Evolutionary conservation across 139 green algal species (phyloP).

Genomic region (Pycnococcus provasolii): DNA sequence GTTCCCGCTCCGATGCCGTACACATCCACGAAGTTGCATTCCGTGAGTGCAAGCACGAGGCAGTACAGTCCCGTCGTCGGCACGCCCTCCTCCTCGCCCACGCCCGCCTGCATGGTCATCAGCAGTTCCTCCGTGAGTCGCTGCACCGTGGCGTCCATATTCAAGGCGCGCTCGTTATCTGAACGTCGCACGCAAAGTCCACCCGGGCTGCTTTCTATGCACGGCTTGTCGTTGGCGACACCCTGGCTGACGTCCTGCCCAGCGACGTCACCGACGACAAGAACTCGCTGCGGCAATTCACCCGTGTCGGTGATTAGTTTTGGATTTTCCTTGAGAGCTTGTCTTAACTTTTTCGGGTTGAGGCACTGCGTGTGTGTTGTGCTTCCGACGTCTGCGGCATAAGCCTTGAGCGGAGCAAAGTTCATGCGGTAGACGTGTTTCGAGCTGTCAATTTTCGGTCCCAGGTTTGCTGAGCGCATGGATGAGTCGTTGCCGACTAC

Average conservation of each 20-base stretch:
- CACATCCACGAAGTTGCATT: slow-evolving; percentile 20
- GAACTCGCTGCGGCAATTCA: too few relatives aligned
- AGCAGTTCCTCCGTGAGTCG: slow-evolving; percentile 18
- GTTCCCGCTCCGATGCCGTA: slow-evolving; percentile 26
- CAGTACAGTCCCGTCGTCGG: slow-evolving; percentile 27
- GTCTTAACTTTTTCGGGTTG: too few relatives aligned
- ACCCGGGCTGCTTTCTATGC: slow-evolving; percentile 16
- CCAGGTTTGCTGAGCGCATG: slow-evolving; percentile 12
- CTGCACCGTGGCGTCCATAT: slow-evolving; percentile 14
- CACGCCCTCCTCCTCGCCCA: slow-evolving; percentile 19
- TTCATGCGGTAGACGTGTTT: slow-evolving; percentile 15
- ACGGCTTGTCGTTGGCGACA: slow-evolving; percentile 9
- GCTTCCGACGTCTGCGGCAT: too few relatives aligned
- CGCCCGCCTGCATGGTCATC: slow-evolving; percentile 9
- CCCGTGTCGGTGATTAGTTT: too few relatives aligned
- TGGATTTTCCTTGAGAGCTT: too few relatives aligned
- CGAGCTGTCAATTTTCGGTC: slow-evolving; percentile 4
- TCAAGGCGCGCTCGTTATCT: slow-evolving; percentile 3
- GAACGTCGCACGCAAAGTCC: slow-evolving; percentile 14
- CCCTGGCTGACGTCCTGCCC: too few relatives aligned
- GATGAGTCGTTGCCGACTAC: slow-evolving; percentile 16
- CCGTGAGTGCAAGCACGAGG: slow-evolving; percentile 16
- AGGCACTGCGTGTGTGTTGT: too few relatives aligned
- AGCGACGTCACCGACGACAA: too few relatives aligned
- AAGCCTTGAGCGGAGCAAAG: slow-evolving; percentile 10